A percentile compares a stretch with the other conserved stretches of the same genome.
Evolutionary conservation across 2,329 filamentous ascomycete genomes (phyloP).

Genomic region (Fusarium pseudoanthophilum): DNA sequence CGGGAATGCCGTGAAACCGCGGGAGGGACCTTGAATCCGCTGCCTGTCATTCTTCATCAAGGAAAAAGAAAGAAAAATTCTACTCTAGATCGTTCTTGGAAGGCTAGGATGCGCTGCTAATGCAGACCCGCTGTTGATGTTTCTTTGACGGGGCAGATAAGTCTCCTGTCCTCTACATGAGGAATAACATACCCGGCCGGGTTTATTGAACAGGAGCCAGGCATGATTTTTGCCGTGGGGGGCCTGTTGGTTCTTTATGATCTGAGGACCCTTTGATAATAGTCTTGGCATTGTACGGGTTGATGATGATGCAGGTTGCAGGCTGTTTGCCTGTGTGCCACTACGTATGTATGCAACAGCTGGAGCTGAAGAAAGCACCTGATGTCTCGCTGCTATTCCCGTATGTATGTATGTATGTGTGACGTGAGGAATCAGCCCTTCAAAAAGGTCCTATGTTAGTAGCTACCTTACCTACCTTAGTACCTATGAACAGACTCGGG

Average conservation of each 20-base stretch:
- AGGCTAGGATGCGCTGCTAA: constrained; percentile 1
- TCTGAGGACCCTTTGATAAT: constrained; percentile 25
- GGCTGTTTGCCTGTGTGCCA: constrained; percentile 11
- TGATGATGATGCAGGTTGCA: constrained; percentile 17
- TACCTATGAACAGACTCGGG: background rate
- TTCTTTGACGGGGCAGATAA: constrained; percentile 6
- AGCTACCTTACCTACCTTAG: background rate
- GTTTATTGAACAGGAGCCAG: constrained; percentile 2
- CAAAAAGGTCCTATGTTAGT: background rate
- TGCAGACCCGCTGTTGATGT: constrained; percentile 12
- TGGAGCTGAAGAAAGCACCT: constrained; percentile 12
- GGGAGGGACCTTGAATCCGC: constrained; percentile 18
- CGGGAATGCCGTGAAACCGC: constrained; percentile 33
- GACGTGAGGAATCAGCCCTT: constrained; percentile 23
- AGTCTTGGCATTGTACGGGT: constrained; percentile 12
- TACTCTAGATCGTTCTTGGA: constrained; percentile 2
- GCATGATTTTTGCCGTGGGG: background rate
- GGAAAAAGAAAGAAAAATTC: constrained; percentile 20
- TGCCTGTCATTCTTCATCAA: constrained; percentile 2
- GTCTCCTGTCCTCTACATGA: background rate
- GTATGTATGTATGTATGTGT: constrained; percentile 3
- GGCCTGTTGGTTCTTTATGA: constrained; percentile 9
- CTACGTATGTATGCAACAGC: background rate
- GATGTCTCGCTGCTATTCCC: constrained; percentile 1
- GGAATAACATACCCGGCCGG: constrained; percentile 14